Evolutionary conservation across 306 rosid species (phyloP).

Genomic region (Echinosophora koreensis): DNA sequence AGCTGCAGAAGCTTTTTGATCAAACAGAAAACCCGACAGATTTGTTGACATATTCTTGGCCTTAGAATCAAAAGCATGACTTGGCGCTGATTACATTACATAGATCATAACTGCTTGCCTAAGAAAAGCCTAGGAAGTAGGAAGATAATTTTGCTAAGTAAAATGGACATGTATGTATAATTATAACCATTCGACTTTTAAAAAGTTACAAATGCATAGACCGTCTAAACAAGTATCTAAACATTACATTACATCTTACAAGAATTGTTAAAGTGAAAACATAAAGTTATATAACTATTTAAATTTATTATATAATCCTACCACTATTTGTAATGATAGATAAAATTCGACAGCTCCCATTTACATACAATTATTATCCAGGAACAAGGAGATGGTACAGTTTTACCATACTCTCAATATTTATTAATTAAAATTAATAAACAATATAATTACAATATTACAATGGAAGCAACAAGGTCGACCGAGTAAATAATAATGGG

Average conservation of each 20-base stretch:
- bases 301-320: no score
- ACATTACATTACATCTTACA: no score
- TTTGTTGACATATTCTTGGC: no score
- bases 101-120: not conserved
- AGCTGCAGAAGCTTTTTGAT: not conserved
- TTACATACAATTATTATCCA: not conserved
- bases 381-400: not conserved
- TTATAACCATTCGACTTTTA: no score
- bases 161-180: no score
- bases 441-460: slow-evolving; percentile 45
- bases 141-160: not conserved
- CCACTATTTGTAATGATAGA: not conserved
- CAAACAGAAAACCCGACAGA: not conserved
- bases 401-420: slow-evolving; percentile 26
- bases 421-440: slow-evolving; percentile 20
- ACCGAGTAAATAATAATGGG: slow-evolving; percentile 18
- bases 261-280: no score
- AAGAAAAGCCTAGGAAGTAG: not conserved
- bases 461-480: slow-evolving; percentile 41
- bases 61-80: not conserved
- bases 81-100: no score
- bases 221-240: no score
- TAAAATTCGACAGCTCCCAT: not conserved
- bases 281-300: no score
- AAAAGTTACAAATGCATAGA: no score